These are phyloP conservation scores for Blastocladiella emersonii DNA, from an alignment of 371 early-diverging fungal genomes.

Conservation along the genomic window DNA sequence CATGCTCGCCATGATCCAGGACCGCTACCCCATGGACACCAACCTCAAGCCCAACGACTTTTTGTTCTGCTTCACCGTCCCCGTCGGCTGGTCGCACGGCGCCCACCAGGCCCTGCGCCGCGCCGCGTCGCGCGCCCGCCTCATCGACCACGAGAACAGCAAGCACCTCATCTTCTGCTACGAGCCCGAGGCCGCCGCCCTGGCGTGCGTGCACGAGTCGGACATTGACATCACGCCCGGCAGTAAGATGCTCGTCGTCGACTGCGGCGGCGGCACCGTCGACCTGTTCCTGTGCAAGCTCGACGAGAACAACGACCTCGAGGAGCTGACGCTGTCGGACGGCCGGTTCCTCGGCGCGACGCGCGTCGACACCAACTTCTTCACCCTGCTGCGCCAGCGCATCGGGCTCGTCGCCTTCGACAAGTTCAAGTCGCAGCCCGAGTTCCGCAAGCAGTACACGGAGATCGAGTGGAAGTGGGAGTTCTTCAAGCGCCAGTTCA, in stretches of 20 bases:
- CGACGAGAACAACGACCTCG: background rate
- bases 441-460: background rate
- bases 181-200: conserved; percentile 4
- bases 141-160: background rate
- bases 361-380: background rate
- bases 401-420: background rate
- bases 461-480: conserved; percentile 3
- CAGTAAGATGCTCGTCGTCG: conserved; percentile 2
- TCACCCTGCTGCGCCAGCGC: background rate
- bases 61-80: background rate
- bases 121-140: background rate
- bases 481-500: background rate
- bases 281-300: background rate
- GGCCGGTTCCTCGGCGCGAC: background rate
- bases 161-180: conserved; percentile 1
- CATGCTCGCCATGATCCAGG: background rate
- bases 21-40: background rate
- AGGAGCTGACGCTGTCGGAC: background rate
- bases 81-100: conserved; percentile 4
- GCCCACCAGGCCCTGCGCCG: background rate
- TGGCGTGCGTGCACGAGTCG: conserved; percentile 3
- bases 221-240: background rate
- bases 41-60: background rate
- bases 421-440: background rate
- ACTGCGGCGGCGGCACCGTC: conserved; percentile 6